These are phyloP conservation scores for Sphaerostilbella broomeana DNA, from an alignment of 2,329 filamentous ascomycete species.

Conservation along the genomic window DNA sequence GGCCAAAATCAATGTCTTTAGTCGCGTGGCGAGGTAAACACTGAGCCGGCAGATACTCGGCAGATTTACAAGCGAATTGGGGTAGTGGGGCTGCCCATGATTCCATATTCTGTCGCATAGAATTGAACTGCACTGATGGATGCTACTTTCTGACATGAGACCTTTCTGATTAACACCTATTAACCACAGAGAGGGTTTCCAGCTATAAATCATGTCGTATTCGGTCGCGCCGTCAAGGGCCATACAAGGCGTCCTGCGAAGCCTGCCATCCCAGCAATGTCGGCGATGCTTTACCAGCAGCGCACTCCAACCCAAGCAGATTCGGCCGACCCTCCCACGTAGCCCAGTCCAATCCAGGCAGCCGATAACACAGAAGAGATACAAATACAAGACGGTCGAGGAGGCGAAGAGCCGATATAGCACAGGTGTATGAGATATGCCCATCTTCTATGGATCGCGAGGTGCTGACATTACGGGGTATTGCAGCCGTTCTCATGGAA, in stretches of 20 bases:
- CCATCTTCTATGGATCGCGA: not conserved
- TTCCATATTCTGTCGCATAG: too few relatives aligned
- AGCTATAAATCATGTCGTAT: conserved; percentile 34
- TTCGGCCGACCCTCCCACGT: conserved; percentile 29
- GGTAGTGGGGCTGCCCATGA: too few relatives aligned
- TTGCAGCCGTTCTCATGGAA: conserved; percentile 91
- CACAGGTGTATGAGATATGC: conserved; percentile 39
- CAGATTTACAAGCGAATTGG: not conserved
- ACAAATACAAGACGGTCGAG: conserved; percentile 48
- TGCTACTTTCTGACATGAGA: too few relatives aligned
- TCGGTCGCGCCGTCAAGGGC: conserved; percentile 29
- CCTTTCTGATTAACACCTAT: too few relatives aligned
- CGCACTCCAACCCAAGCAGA: conserved; percentile 29
- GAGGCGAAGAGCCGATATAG: conserved; percentile 53
- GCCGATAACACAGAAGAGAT: conserved; percentile 32
- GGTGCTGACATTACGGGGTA: not conserved
- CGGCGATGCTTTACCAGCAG: conserved; percentile 36
- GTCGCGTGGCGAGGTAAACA: not conserved
- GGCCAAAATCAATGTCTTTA: not conserved
- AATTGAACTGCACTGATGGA: too few relatives aligned
- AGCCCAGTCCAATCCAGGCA: conserved; percentile 27
- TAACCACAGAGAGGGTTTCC: too few relatives aligned
- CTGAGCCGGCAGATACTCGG: conserved; percentile 3
- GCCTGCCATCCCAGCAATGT: conserved; percentile 31
- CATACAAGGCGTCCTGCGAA: conserved; percentile 28